Evolutionary conservation across 2,329 filamentous ascomycete genomes (phyloP).

Genomic region (Xylariaceae sp.): DNA sequence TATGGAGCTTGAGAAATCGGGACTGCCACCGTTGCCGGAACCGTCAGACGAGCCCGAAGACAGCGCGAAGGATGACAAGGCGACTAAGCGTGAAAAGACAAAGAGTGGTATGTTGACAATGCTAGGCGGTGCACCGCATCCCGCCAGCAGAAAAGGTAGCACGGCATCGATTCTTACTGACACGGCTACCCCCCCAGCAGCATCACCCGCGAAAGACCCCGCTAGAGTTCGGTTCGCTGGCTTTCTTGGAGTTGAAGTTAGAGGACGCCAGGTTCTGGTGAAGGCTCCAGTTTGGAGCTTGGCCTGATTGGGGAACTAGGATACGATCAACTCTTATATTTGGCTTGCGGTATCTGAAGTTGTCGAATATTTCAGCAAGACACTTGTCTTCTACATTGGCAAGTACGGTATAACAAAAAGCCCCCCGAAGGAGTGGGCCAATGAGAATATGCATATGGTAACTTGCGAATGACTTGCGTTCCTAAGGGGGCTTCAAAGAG

Average conservation of each 20-base stretch:
- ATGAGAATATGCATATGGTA: no score
- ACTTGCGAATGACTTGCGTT: background rate
- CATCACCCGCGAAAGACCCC: conserved; percentile 39
- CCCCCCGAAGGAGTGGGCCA: no score
- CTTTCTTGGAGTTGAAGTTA: conserved; percentile 70
- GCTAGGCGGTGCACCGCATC: conserved; percentile 24
- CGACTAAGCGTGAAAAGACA: conserved; percentile 35
- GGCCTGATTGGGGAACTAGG: conserved; percentile 19
- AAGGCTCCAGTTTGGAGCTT: conserved; percentile 72
- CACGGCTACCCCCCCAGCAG: conserved; percentile 28
- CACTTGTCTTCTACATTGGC: no score
- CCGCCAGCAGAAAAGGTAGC: conserved; percentile 30
- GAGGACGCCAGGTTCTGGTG: conserved; percentile 68
- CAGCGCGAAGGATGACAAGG: conserved; percentile 35
- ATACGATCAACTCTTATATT: no score
- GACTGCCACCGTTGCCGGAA: conserved; percentile 55
- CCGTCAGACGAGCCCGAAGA: conserved; percentile 34
- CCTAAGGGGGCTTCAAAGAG: background rate
- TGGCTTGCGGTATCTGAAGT: no score
- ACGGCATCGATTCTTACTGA: conserved; percentile 37
- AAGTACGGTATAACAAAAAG: no score
- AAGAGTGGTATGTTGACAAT: conserved; percentile 44
- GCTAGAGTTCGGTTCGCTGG: conserved; percentile 68
- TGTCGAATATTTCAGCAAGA: no score
- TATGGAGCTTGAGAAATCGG: conserved; percentile 82